A percentile compares a stretch with the other conserved stretches of the same genome.
Evolutionary conservation across 2,329 filamentous ascomycete genomes (phyloP).

Genomic region (Thielaviopsis musarum): DNA sequence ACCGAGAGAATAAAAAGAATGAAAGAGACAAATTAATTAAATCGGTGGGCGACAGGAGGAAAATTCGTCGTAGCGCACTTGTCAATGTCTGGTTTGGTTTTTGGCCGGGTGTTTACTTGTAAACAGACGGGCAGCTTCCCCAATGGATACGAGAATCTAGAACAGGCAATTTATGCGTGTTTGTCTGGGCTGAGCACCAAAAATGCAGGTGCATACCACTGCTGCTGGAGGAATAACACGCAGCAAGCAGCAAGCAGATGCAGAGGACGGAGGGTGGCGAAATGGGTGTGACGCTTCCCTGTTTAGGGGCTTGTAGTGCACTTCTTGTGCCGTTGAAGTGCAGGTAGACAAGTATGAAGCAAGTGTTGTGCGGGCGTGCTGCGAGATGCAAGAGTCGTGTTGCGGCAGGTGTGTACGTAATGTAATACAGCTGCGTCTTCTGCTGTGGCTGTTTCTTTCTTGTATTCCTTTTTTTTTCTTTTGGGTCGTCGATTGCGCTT

Average conservation of each 20-base stretch:
- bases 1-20: not conserved
- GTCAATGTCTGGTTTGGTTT: not conserved
- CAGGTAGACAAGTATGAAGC: not conserved
- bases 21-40: not conserved
- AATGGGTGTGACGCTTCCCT: not conserved
- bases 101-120: not conserved
- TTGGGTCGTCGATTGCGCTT: not conserved
- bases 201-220: not conserved
- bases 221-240: not conserved
- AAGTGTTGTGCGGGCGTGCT: not conserved
- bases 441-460: not conserved
- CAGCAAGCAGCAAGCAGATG: not conserved
- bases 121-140: not conserved
- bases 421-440: not conserved
- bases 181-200: not conserved
- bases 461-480: not conserved
- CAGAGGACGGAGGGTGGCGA: not conserved
- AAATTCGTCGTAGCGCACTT: not conserved
- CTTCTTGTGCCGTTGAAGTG: not conserved
- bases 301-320: not conserved
- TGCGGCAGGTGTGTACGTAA: not conserved
- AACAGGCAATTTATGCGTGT: not conserved
- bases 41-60: not conserved
- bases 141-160: not conserved
- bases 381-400: not conserved